Percentiles rank a stretch among this genome's conserved stretches.
Conservation (phyloP, 192 early-diverging fungal genomes). For the Borealophlyctis nickersoniae region DNA sequence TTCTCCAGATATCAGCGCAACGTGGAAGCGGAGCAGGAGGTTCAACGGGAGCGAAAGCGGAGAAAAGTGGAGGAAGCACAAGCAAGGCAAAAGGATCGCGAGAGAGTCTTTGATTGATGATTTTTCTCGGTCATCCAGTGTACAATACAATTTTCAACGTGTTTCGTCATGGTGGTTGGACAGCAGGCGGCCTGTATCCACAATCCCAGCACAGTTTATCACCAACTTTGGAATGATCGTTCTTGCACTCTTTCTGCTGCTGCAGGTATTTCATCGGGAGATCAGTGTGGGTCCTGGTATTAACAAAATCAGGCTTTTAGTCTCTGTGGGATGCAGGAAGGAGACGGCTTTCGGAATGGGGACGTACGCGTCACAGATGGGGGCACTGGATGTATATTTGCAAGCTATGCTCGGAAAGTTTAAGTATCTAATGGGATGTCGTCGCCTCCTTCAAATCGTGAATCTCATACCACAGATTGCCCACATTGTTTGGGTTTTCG, state of each 20-base stretch:
- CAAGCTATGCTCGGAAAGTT: too few relatives aligned
- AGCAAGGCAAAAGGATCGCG: too few relatives aligned
- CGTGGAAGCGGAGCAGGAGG: too few relatives aligned
- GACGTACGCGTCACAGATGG: conserved; percentile 18
- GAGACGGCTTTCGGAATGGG: neutral
- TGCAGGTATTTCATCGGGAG: conserved; percentile 6
- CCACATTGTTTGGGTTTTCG: conserved; percentile 11
- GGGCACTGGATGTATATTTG: conserved; percentile 21
- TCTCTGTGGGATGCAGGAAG: neutral
- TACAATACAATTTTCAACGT: too few relatives aligned
- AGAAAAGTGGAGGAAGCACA: too few relatives aligned
- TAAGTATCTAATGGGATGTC: too few relatives aligned
- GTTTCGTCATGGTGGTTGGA: too few relatives aligned
- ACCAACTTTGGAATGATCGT: conserved; percentile 15
- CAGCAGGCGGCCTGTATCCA: conserved; percentile 12
- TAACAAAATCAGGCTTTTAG: neutral
- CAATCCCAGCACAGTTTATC: conserved; percentile 13
- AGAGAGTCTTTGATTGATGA: too few relatives aligned
- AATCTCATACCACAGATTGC: conserved; percentile 22
- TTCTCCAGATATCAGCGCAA: too few relatives aligned
- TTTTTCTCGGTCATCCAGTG: too few relatives aligned
- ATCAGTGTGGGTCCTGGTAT: conserved; percentile 6
- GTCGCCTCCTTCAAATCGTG: too few relatives aligned
- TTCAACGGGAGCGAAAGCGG: too few relatives aligned
- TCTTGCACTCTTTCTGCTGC: conserved; percentile 2